Evolutionary conservation across 495 filamentous ascomycete genomes (phyloP), one percentile per base, ranked within the genome.

Genomic region (Polyplosphaeria fusca): DNA sequence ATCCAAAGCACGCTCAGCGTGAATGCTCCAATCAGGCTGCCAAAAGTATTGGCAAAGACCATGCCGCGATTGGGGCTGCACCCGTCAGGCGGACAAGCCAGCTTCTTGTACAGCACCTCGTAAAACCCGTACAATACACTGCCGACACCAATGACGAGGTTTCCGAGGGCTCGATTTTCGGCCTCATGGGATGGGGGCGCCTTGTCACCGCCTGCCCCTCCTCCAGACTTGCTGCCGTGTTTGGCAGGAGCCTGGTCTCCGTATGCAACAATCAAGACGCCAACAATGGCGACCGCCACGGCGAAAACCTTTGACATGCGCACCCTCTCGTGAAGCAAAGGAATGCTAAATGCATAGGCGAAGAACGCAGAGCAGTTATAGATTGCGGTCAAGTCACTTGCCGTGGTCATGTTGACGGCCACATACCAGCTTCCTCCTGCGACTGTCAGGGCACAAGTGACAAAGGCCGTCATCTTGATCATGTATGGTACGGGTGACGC

Each of bases 311-410:
- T 98, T 68, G 87, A 87, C 20, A 82, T 68, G 2, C 87, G 83
- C 11, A 94, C 65, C 66, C 84, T 86, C 70, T 98, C 93, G 24
- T 89, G 85, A 0, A 98, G 76, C 12, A 98, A 68, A 0, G 89
- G 90, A 20, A 98, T 88, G 41, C 86, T 89, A 66, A 98, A 98
- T 9, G 85, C 92, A 68, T 98, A 98, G 26, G 93, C 93, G 71
- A 96, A 98, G 73, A 98, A 98, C 43, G 93, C 91, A 45, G 88
- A 95, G 77, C 93, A 98, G 71, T 98, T 98, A 79, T 97, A 98
- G 67, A 98, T 98, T 22, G 93, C 93, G 0, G 93, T 98, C 50
- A 98, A 74, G 66, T 98, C 93, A 61, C 84, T 86, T 22, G 93
- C 84, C 12, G 87, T 93, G 0, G 93, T 98, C 79, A 95, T 75